A percentile compares a stretch with the other conserved stretches of the same genome.
These are phyloP conservation scores for Paracorniculantispora psalliotae DNA, from an alignment of 2,329 filamentous ascomycete species.

Conservation along the genomic window DNA sequence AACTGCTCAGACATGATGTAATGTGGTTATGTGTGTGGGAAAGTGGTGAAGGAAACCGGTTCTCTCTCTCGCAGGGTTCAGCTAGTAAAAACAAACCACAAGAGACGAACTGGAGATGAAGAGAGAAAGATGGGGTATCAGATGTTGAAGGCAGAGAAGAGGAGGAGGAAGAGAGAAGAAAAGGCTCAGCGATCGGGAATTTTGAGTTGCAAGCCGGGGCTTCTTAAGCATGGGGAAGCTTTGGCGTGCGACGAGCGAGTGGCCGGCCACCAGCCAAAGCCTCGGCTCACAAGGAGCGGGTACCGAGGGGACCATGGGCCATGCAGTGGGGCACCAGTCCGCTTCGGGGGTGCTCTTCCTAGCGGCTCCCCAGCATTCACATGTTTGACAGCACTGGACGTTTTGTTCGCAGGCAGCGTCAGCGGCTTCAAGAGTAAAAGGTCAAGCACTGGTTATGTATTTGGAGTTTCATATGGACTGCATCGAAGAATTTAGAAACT, in stretches of 20 bases:
- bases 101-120: neutral
- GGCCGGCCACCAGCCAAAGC: neutral
- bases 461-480: neutral
- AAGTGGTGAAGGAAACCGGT: neutral
- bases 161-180: neutral
- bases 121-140: conserved; percentile 7
- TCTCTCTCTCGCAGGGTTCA: neutral
- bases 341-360: neutral
- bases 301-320: conserved; percentile 3
- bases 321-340: conserved; percentile 7
- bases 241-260: neutral
- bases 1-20: conserved; percentile 59
- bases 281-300: conserved; percentile 3
- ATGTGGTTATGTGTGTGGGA: conserved; percentile 19
- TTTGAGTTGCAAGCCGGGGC: conserved; percentile 4
- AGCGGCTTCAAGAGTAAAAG: neutral
- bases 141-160: neutral
- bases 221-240: conserved; percentile 11
- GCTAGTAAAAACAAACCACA: neutral
- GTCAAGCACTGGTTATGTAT: neutral
- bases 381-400: conserved; percentile 1
- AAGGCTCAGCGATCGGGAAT: neutral
- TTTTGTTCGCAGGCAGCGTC: too few species aligned
- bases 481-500: too few species aligned
- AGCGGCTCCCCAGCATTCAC: conserved; percentile 8